phyloP scores from a whole-genome alignment of 192 early-diverging fungal genomes.

The Umbelopsis isabellina region DNA sequence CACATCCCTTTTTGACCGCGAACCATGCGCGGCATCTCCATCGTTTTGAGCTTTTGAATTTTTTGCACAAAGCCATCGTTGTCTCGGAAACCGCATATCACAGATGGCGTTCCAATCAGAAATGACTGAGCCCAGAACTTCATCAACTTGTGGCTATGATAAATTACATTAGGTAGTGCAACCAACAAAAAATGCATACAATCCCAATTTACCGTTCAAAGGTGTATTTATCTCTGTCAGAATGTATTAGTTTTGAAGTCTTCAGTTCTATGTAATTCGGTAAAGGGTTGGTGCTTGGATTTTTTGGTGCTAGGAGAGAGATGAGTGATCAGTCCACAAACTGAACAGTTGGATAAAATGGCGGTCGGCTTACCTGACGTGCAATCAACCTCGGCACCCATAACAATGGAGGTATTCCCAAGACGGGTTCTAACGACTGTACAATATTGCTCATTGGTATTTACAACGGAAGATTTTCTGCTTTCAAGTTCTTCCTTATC shows the following conservation, averaged over 20 bases:
- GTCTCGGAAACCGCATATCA: constrained; percentile 88
- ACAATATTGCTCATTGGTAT: constrained; percentile 91
- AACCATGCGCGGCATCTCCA: constrained; percentile 82
- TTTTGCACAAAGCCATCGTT: constrained; percentile 62
- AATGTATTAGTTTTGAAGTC: constrained; percentile 69
- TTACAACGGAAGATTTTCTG: constrained; percentile 55
- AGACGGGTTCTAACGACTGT: constrained; percentile 81
- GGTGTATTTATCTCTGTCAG: constrained; percentile 41
- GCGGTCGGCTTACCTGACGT: constrained; percentile 44
- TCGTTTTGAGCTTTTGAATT: constrained; percentile 71
- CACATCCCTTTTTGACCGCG: constrained; percentile 69
- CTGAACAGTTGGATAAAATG: not conserved
- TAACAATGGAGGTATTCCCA: constrained; percentile 67
- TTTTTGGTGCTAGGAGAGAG: not conserved
- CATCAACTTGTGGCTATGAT: constrained; percentile 74
- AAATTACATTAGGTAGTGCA: not conserved
- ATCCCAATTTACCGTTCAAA: constrained; percentile 63
- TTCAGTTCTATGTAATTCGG: constrained; percentile 87
- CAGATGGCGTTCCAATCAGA: constrained; percentile 79
- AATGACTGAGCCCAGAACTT: constrained; percentile 96
- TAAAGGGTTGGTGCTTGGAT: constrained; percentile 46
- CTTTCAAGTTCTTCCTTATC: constrained; percentile 46
- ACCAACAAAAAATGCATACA: not conserved
- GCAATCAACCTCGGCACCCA: constrained; percentile 96
- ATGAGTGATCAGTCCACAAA: not conserved